Evolutionary conservation across 768 basidiomycete species (phyloP).

Genomic region (Rossbeevera mucosa): DNA sequence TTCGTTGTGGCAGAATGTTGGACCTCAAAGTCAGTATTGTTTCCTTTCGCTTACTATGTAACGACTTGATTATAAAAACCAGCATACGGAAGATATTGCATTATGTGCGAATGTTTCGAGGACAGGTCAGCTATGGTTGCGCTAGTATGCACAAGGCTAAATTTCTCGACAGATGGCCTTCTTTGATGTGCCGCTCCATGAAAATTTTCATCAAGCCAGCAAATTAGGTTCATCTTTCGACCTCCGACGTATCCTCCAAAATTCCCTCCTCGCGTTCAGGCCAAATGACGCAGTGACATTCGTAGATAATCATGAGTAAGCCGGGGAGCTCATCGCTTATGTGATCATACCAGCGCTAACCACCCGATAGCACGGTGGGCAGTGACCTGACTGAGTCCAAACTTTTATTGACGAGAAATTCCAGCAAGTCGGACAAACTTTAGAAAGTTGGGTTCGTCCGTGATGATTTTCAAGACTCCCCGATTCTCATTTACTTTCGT

Average conservation of each 20-base stretch:
- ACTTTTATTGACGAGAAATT: not conserved
- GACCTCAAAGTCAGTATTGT: slow-evolving; percentile 55
- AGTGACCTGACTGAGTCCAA: slow-evolving; percentile 23
- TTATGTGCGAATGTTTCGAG: slow-evolving; percentile 58
- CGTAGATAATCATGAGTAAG: slow-evolving; percentile 88
- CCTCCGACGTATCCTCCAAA: slow-evolving; percentile 66
- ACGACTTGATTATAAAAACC: not conserved
- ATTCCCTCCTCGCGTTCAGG: slow-evolving; percentile 59
- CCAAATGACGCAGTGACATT: slow-evolving; percentile 86
- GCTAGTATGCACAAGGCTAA: not conserved
- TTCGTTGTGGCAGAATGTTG: slow-evolving; percentile 82
- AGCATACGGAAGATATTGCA: slow-evolving; percentile 51
- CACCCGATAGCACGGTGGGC: slow-evolving; percentile 54
- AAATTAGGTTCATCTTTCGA: slow-evolving; percentile 64
- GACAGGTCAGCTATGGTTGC: slow-evolving; percentile 45
- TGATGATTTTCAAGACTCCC: not conserved
- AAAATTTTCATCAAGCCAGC: slow-evolving; percentile 77
- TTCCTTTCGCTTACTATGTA: not conserved
- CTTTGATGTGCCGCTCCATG: slow-evolving; percentile 88
- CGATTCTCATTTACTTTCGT: not conserved
- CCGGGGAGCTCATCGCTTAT: slow-evolving; percentile 1
- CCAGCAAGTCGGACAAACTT: slow-evolving; percentile 64
- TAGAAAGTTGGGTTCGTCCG: slow-evolving; percentile 75
- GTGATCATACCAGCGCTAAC: not conserved
- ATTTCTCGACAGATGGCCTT: slow-evolving; percentile 24